Evolutionary conservation across 805 yeast genomes (phyloP).

Genomic region (Yamadazyma laniorum): DNA sequence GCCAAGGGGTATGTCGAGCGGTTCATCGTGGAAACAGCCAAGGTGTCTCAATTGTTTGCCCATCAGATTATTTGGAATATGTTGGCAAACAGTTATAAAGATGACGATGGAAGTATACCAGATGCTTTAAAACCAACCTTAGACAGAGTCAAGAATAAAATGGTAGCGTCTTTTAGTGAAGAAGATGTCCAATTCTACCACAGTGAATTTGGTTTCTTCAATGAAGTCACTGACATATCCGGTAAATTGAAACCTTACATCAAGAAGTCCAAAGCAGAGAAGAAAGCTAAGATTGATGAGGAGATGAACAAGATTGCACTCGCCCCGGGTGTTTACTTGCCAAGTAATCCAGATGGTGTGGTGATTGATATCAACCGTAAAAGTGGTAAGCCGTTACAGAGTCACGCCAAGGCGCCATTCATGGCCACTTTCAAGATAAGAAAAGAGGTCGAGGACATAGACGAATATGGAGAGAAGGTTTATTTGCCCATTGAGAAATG

Average conservation of each 20-base stretch:
- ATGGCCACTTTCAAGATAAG: slow-evolving; percentile 91
- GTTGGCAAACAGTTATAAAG: slow-evolving; percentile 88
- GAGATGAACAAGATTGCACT: slow-evolving; percentile 64
- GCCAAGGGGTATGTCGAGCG: slow-evolving; percentile 79
- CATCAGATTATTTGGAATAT: slow-evolving; percentile 99
- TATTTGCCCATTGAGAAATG: slow-evolving; percentile 58
- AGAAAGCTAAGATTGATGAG: slow-evolving; percentile 92
- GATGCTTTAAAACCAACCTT: slow-evolving; percentile 80
- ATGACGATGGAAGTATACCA: slow-evolving; percentile 79
- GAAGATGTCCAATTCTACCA: slow-evolving; percentile 69
- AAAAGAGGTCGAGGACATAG: slow-evolving; percentile 49
- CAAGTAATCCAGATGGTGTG: slow-evolving; percentile 95
- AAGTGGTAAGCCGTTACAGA: slow-evolving; percentile 92
- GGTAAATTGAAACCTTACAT: slow-evolving; percentile 94
- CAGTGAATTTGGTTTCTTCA: slow-evolving; percentile 84
- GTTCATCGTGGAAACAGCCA: slow-evolving; percentile 88
- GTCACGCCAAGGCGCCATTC: slow-evolving; percentile 98
- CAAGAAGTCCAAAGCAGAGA: slow-evolving; percentile 92
- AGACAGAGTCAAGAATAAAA: slow-evolving; percentile 65
- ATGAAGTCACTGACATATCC: slow-evolving; percentile 87
- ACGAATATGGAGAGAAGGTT: slow-evolving; percentile 33
- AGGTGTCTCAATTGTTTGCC: slow-evolving; percentile 85
- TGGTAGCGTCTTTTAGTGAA: slow-evolving; percentile 59
- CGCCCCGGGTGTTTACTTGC: slow-evolving; percentile 74
- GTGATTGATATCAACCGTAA: slow-evolving; percentile 87